phyloP scores from a whole-genome alignment of 176 grass and related monocot species.

The Aegilops speltoides region DNA sequence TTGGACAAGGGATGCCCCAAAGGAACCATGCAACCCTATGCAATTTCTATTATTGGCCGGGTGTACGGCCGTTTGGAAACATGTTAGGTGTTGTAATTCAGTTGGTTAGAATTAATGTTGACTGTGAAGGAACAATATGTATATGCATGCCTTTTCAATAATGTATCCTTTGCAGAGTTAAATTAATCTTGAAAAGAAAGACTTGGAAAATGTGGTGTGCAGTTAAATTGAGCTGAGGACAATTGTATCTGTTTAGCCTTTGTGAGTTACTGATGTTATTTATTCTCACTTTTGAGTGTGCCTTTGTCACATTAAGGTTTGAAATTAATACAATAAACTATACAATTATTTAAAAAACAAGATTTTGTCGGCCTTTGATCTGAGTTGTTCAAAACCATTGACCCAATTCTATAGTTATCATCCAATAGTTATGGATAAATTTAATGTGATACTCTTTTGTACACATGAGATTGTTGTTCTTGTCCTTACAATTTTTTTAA shows the following conservation, averaged over 20 bases:
- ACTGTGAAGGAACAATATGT: conserved; percentile 22
- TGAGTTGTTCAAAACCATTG: background rate
- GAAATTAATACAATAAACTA: too few relatives aligned
- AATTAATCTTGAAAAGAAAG: background rate
- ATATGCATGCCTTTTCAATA: conserved; percentile 8
- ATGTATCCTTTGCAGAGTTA: background rate
- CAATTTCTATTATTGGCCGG: conserved; percentile 36
- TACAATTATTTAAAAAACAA: too few relatives aligned
- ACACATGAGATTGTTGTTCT: background rate
- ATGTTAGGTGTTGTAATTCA: conserved; percentile 31
- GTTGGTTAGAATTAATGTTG: conserved; percentile 38
- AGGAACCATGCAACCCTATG: conserved; percentile 34
- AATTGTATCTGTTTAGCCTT: background rate
- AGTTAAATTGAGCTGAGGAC: background rate
- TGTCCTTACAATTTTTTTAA: background rate
- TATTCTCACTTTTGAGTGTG: background rate
- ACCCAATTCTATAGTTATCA: background rate
- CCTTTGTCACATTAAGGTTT: too few relatives aligned
- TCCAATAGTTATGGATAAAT: background rate
- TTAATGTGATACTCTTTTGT: background rate
- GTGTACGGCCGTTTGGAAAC: background rate
- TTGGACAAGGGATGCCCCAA: conserved; percentile 41
- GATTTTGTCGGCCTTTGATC: background rate
- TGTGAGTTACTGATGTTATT: background rate
- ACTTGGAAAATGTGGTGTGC: background rate